phyloP scores from a whole-genome alignment of 345 rosid species.

The Carallia brachiata region DNA sequence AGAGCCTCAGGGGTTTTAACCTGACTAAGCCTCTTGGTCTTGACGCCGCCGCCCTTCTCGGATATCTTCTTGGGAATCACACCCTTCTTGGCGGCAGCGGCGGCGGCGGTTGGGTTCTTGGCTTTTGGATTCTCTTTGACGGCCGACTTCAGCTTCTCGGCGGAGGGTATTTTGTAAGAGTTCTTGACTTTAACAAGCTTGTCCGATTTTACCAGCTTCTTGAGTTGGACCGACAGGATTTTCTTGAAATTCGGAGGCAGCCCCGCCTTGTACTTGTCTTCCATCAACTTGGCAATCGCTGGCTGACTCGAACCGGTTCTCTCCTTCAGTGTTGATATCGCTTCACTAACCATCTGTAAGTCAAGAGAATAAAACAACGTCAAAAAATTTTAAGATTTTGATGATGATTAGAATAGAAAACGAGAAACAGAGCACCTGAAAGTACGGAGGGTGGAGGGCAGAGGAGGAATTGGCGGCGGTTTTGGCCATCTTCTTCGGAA shows the following conservation, averaged over 20 bases:
- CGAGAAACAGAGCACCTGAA: constrained; percentile 9
- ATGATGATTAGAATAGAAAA: neutral
- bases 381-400: neutral
- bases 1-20: constrained; percentile 38
- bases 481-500: neutral
- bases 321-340: constrained; percentile 25
- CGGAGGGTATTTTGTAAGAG: constrained; percentile 30
- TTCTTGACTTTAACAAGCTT: constrained; percentile 29
- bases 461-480: neutral
- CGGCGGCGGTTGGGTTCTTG: neutral
- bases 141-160: constrained; percentile 19
- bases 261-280: constrained; percentile 19
- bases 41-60: constrained; percentile 12
- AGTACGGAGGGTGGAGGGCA: constrained; percentile 17
- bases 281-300: constrained; percentile 30
- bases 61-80: constrained; percentile 7
- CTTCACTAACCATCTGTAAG: constrained; percentile 30
- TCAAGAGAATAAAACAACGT: neutral
- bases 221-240: constrained; percentile 16
- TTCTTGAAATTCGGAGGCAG: constrained; percentile 25
- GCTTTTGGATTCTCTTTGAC: constrained; percentile 11
- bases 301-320: constrained; percentile 34
- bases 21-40: constrained; percentile 41
- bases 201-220: constrained; percentile 19
- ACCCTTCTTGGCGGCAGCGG: neutral